Evolutionary conservation across 2,329 filamentous ascomycete genomes (phyloP).

Genomic region (Ascochyta viciae-villosae): DNA sequence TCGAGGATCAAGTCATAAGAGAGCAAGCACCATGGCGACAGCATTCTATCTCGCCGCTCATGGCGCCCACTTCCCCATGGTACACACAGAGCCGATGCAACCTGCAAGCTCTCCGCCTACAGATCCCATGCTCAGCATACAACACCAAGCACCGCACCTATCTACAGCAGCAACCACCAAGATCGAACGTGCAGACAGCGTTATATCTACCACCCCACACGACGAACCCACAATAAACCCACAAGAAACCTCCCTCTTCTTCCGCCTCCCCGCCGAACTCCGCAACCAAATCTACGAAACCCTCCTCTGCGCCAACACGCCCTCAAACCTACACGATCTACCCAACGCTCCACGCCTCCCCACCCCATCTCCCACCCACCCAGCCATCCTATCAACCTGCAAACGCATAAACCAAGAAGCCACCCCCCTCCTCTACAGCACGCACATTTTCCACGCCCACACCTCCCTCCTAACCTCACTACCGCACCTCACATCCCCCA

Average conservation of each 20-base stretch:
- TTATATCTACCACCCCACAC: neutral
- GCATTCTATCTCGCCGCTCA: slow-evolving; percentile 33
- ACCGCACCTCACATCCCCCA: slow-evolving; percentile 51
- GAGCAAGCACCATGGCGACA: slow-evolving; percentile 18
- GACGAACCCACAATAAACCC: slow-evolving; percentile 3
- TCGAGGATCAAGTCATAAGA: slow-evolving; percentile 1
- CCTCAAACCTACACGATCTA: slow-evolving; percentile 13
- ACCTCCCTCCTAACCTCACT: slow-evolving; percentile 53
- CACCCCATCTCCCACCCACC: slow-evolving; percentile 38
- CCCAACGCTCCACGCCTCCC: slow-evolving; percentile 5
- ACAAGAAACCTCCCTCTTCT: slow-evolving; percentile 38
- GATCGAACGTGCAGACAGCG: slow-evolving; percentile 6
- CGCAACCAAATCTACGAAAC: slow-evolving; percentile 63
- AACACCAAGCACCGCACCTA: slow-evolving; percentile 8
- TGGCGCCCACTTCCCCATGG: slow-evolving; percentile 26
- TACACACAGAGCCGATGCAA: slow-evolving; percentile 11
- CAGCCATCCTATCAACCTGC: slow-evolving; percentile 53
- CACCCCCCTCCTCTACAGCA: slow-evolving; percentile 56
- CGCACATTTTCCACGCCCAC: slow-evolving; percentile 60
- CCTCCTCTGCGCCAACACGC: slow-evolving; percentile 43
- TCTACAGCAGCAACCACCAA: slow-evolving; percentile 13
- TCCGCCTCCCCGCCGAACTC: slow-evolving; percentile 65
- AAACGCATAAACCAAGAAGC: slow-evolving; percentile 52
- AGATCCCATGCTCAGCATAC: slow-evolving; percentile 17
- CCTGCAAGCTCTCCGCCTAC: slow-evolving; percentile 12